phyloP scores from a whole-genome alignment of 2,329 filamentous ascomycete species.

The Zarea fungicola region DNA sequence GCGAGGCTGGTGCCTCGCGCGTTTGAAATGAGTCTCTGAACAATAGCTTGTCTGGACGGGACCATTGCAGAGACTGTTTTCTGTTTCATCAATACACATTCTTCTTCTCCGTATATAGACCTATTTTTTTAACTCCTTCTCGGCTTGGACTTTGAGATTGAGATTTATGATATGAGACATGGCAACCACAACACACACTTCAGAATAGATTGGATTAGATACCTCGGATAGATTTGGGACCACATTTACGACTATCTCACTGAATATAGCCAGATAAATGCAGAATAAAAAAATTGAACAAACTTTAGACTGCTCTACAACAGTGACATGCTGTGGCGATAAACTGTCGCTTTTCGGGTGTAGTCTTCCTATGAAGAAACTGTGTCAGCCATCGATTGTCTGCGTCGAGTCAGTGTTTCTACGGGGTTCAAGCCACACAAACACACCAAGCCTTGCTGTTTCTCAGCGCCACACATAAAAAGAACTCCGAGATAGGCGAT shows the following conservation, averaged over 20 bases:
- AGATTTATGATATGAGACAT: neutral
- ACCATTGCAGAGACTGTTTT: conserved; percentile 5
- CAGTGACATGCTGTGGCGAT: no score
- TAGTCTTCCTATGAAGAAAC: no score
- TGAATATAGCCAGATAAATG: conserved; percentile 2
- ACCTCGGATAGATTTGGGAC: neutral
- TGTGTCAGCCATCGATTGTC: no score
- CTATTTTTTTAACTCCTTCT: conserved; percentile 4
- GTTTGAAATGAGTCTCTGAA: neutral
- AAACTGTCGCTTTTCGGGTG: no score
- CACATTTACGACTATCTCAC: neutral
- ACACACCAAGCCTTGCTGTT: no score
- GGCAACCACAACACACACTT: conserved; percentile 1
- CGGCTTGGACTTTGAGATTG: conserved; percentile 5
- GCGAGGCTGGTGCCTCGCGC: conserved; percentile 12
- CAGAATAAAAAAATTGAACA: neutral
- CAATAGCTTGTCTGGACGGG: conserved; percentile 13
- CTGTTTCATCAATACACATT: no score
- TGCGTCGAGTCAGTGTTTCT: no score
- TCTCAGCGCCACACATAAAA: no score
- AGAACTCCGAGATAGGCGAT: no score
- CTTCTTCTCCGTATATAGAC: conserved; percentile 6
- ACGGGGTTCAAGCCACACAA: no score
- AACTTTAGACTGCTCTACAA: no score
- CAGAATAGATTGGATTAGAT: neutral